Conservation (phyloP, 306 rosid genomes). For the Vicia sativa region DNA sequence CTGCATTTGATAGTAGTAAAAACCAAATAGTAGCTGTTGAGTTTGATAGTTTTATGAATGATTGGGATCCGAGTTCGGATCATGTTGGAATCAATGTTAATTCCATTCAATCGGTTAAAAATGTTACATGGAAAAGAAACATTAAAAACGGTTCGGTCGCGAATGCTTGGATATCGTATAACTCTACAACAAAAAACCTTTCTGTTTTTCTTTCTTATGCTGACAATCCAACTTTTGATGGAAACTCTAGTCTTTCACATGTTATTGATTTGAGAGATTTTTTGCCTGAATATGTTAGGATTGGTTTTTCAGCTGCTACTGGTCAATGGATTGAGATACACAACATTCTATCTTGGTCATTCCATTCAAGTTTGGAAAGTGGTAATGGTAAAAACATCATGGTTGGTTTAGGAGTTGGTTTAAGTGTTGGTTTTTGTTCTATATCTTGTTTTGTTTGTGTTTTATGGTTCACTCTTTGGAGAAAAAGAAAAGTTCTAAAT, state of each 20-base stretch:
- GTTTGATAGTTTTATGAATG: conserved; percentile 53
- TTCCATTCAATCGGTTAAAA: conserved; percentile 53
- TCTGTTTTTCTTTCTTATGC: conserved; percentile 64
- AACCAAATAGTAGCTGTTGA: conserved; percentile 73
- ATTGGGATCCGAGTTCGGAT: conserved; percentile 62
- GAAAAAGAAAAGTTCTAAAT: conserved; percentile 30
- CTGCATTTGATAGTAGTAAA: conserved; percentile 41
- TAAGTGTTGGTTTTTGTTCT: conserved; percentile 44
- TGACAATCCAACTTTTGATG: conserved; percentile 42
- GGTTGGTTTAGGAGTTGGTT: conserved; percentile 39
- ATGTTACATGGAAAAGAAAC: conserved; percentile 50
- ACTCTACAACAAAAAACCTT: conserved; percentile 57
- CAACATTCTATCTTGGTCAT: conserved; percentile 67
- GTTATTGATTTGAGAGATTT: conserved; percentile 57
- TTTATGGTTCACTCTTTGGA: conserved; percentile 50
- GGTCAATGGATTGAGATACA: conserved; percentile 60
- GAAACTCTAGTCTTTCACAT: conserved; percentile 47
- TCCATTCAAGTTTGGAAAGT: conserved; percentile 59
- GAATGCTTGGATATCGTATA: conserved; percentile 69
- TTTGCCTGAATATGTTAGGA: conserved; percentile 64
- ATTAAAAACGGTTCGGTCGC: conserved; percentile 54
- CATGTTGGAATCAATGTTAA: conserved; percentile 75
- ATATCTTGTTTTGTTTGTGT: conserved; percentile 47
- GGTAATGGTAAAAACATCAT: not conserved
- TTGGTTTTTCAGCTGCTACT: conserved; percentile 82